These are phyloP conservation scores for Paraphaeosphaeria minitans DNA, from an alignment of 2,329 filamentous ascomycete genomes.

Conservation along the genomic window DNA sequence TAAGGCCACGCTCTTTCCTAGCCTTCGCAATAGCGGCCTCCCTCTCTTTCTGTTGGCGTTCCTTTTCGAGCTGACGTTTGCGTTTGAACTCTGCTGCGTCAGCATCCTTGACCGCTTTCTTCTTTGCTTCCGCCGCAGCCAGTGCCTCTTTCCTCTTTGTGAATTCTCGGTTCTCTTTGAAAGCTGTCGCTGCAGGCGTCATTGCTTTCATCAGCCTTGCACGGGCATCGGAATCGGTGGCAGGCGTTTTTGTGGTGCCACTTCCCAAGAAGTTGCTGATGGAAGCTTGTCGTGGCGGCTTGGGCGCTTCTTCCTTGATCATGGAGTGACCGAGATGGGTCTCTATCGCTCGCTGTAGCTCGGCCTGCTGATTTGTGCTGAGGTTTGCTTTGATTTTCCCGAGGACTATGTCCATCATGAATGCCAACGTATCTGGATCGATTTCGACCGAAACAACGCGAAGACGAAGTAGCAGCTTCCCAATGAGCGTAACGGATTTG, in stretches of 20 bases:
- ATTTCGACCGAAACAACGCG: constrained; percentile 77
- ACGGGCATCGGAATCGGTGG: constrained; percentile 34
- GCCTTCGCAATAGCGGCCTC: constrained; percentile 73
- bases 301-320: constrained; percentile 41
- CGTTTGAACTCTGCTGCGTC: constrained; percentile 65
- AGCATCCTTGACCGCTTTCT: constrained; percentile 33
- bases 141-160: constrained; percentile 28
- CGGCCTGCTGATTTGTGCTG: constrained; percentile 80
- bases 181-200: constrained; percentile 34
- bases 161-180: constrained; percentile 36
- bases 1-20: constrained; percentile 59
- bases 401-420: constrained; percentile 70
- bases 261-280: constrained; percentile 49
- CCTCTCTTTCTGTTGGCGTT: constrained; percentile 74
- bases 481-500: constrained; percentile 80
- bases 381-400: constrained; percentile 76
- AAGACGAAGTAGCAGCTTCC: constrained; percentile 83
- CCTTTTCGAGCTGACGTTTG: constrained; percentile 74
- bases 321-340: constrained; percentile 51
- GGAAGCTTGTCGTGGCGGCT: constrained; percentile 47
- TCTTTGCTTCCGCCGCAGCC: constrained; percentile 31
- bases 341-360: constrained; percentile 70
- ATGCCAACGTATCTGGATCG: constrained; percentile 61
- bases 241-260: constrained; percentile 26
- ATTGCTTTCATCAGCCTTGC: constrained; percentile 38